Percentiles rank a stretch among this genome's conserved stretches.
phyloP scores from a whole-genome alignment of 2,329 filamentous ascomycete species.

The Helicocarpus griseus region DNA sequence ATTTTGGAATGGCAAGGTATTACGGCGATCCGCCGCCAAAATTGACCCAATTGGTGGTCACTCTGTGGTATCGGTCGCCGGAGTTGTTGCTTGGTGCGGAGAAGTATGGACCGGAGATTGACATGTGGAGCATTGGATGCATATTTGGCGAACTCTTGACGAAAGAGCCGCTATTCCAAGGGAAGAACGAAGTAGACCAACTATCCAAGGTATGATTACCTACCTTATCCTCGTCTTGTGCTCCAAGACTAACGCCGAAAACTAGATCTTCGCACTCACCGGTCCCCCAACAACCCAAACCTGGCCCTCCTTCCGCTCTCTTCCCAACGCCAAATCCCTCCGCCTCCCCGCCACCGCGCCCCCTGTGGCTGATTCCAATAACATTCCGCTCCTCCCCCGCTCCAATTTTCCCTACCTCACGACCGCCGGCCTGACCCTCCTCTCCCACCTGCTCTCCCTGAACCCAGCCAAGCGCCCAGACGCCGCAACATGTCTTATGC shows the following conservation, averaged over 20 bases:
- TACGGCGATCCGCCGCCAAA: slow-evolving; percentile 67
- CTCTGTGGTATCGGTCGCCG: slow-evolving; percentile 90
- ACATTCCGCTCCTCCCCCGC: slow-evolving; percentile 50
- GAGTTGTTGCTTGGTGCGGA: slow-evolving; percentile 77
- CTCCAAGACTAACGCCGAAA: slow-evolving; percentile 5
- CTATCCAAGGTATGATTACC: slow-evolving; percentile 50
- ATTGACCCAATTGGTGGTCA: slow-evolving; percentile 87
- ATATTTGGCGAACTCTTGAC: slow-evolving; percentile 87
- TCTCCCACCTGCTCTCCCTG: slow-evolving; percentile 61
- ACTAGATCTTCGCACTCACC: slow-evolving; percentile 72
- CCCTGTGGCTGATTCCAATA: slow-evolving; percentile 27
- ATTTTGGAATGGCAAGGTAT: slow-evolving; percentile 96
- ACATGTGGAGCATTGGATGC: slow-evolving; percentile 95
- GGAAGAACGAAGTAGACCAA: slow-evolving; percentile 87
- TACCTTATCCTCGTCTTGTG: background rate
- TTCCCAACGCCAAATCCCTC: slow-evolving; percentile 77
- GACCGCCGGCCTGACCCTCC: slow-evolving; percentile 57
- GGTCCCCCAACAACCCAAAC: slow-evolving; percentile 71
- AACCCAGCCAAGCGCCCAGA: slow-evolving; percentile 63
- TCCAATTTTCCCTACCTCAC: slow-evolving; percentile 76
- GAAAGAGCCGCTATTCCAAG: slow-evolving; percentile 73
- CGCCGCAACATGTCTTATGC: slow-evolving; percentile 63
- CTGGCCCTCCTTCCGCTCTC: slow-evolving; percentile 78
- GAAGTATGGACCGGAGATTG: slow-evolving; percentile 65
- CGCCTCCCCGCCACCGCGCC: slow-evolving; percentile 47